Evolutionary conservation across 805 yeast species (phyloP).

Genomic region (Maudiozyma serrabonitensis): DNA sequence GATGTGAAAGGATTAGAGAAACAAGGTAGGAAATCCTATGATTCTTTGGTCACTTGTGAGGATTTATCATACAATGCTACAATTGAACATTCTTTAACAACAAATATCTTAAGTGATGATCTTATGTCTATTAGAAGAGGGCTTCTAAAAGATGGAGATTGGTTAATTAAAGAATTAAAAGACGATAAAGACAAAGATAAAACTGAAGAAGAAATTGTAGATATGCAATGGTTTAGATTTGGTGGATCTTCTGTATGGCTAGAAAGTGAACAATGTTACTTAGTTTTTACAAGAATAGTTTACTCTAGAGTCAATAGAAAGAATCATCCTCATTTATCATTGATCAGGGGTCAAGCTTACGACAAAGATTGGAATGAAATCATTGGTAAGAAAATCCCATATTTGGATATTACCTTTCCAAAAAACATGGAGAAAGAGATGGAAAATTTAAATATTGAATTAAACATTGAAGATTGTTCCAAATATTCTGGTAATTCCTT

Average conservation of each 20-base stretch:
- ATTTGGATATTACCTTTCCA: conserved; percentile 16
- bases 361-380: conserved; percentile 36
- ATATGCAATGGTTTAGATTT: conserved; percentile 27
- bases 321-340: conserved; percentile 19
- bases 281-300: conserved; percentile 26
- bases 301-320: neutral
- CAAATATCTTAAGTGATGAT: conserved; percentile 1
- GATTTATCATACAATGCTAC: conserved; percentile 7
- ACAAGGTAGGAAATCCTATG: neutral
- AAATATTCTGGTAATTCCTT: conserved; percentile 12
- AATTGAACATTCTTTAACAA: conserved; percentile 6
- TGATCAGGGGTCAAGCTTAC: conserved; percentile 36
- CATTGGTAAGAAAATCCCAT: conserved; percentile 17
- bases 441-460: conserved; percentile 15
- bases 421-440: conserved; percentile 23
- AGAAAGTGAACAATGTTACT: conserved; percentile 39
- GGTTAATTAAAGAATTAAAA: neutral
- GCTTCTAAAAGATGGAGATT: neutral
- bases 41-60: conserved; percentile 6
- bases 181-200: neutral
- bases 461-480: conserved; percentile 22
- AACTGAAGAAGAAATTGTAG: conserved; percentile 14
- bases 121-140: neutral
- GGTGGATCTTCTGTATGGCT: conserved; percentile 45
- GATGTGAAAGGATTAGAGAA: neutral